Evolutionary conservation across 2,329 filamentous ascomycete genomes (phyloP).

Genomic region (Claviceps lovelessii): DNA sequence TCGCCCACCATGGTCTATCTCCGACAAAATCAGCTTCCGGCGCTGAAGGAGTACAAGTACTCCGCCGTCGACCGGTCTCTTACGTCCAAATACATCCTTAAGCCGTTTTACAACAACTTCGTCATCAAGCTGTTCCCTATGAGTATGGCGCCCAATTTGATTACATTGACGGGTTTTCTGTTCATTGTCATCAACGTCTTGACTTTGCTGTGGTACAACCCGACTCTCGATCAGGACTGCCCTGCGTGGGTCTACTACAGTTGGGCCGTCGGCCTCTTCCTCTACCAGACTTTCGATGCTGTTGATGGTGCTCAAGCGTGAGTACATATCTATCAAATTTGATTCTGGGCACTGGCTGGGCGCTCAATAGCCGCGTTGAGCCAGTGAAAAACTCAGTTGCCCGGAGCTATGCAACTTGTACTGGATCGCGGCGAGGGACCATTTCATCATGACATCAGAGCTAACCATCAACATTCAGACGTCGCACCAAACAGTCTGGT

Average conservation of each 20-base stretch:
- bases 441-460: neutral
- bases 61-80: constrained; percentile 80
- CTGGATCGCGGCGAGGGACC: neutral
- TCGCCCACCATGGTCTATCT: constrained; percentile 69
- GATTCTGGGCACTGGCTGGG: neutral
- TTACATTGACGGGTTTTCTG: constrained; percentile 78
- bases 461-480: constrained; percentile 28
- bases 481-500: constrained; percentile 81
- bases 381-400: neutral
- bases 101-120: constrained; percentile 92
- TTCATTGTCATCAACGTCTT: constrained; percentile 84
- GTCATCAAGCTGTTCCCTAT: constrained; percentile 92
- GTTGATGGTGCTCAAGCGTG: constrained; percentile 90
- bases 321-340: constrained; percentile 22
- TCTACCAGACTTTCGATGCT: constrained; percentile 97
- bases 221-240: constrained; percentile 85
- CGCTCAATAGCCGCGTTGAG: neutral
- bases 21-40: constrained; percentile 74
- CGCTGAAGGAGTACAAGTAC: constrained; percentile 92
- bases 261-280: constrained; percentile 78
- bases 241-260: constrained; percentile 88
- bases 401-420: neutral
- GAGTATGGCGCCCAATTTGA: constrained; percentile 80
- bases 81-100: constrained; percentile 81
- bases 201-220: constrained; percentile 90